Evolutionary conservation across 495 filamentous ascomycete genomes (phyloP), one percentile per base, ranked within the genome.

Genomic region (Pseudomonodictys pantanalensis): DNA sequence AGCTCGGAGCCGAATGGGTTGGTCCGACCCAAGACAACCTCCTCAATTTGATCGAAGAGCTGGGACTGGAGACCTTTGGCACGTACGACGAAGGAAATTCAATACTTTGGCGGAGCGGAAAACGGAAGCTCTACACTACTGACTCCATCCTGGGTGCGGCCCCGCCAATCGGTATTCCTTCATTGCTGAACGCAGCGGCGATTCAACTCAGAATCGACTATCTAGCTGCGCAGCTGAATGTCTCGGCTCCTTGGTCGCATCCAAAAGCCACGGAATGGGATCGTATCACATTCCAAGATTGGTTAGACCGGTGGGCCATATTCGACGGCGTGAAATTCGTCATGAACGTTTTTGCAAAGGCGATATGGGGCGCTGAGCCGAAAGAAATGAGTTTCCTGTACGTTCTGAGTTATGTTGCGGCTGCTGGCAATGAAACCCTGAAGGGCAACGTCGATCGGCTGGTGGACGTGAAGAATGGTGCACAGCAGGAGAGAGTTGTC

Each of bases 301-400:
- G 24, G 22, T 4, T 49, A 10, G 10, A 28, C 18, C 3, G 24
- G 9, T 49, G 23, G 24, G 15, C 26, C 3, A 28, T 12, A 7
- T 29, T 30, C 45, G 10, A 22, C 26, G 45, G 30, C 17, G 45
- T 26, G 5, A 49, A 28, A 12, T 49, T 49, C 17, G 3, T 49
- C 10, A 26, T 49, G 3, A 17, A 9, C 8, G 18, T 12, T 30
- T 22, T 49, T 15, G 24, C 45, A 26, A 26, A 30, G 25, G 7
- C 45, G 3, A n/a, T 49, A 3, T 49, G 24, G 8, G 9, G 22
- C 25, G 45, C 45, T 11, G 23, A 66, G 28, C 10, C 48, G 23
- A 38, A 22, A 22, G 68, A 70, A n/a, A 51, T 58, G 0, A 66
- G 61, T 17, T 42, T 70, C 4, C 54, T 70, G 10, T 70, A 64